Percentiles rank a stretch among this genome's conserved stretches.
Conservation (phyloP, 768 basidiomycete species). For the Lentinula boryana region DNA sequence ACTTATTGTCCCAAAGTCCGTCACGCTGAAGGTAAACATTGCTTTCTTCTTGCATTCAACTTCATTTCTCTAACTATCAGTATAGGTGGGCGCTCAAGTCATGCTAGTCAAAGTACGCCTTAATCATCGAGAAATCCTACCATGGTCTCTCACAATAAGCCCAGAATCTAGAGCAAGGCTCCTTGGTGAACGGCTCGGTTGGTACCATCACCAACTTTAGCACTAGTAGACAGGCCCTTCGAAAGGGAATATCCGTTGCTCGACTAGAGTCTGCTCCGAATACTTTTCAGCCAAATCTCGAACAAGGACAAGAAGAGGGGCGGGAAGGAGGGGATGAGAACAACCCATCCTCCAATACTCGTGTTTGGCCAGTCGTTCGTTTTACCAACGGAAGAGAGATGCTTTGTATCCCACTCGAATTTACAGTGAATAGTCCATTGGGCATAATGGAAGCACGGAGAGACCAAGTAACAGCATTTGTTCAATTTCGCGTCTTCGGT, state of each 20-base stretch:
- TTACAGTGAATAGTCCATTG: conserved; percentile 55
- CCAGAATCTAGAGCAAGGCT: conserved; percentile 65
- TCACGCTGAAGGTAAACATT: conserved; percentile 41
- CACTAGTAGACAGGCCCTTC: conserved; percentile 35
- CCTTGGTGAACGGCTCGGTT: conserved; percentile 65
- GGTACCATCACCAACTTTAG: conserved; percentile 48
- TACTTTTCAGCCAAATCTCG: not conserved
- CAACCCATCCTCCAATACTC: conserved; percentile 10
- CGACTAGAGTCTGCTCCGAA: conserved; percentile 20
- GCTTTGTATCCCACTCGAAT: conserved; percentile 50
- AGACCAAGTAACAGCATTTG: conserved; percentile 37
- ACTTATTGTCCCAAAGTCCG: conserved; percentile 48
- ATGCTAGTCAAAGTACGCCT: conserved; percentile 65
- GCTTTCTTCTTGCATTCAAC: not conserved
- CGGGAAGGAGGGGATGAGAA: not conserved
- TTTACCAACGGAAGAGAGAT: conserved; percentile 44
- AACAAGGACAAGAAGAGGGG: not conserved
- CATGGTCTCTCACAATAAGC: not conserved
- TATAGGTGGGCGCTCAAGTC: conserved; percentile 75
- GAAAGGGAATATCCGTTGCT: conserved; percentile 29
- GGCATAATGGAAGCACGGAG: conserved; percentile 57
- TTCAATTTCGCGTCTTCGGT: not conserved
- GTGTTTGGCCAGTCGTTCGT: conserved; percentile 55
- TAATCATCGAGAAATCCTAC: not conserved
- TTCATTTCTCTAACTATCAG: not conserved